These are phyloP conservation scores for Cichorium intybus DNA, from an alignment of 140 eudicot species.

Conservation along the genomic window DNA sequence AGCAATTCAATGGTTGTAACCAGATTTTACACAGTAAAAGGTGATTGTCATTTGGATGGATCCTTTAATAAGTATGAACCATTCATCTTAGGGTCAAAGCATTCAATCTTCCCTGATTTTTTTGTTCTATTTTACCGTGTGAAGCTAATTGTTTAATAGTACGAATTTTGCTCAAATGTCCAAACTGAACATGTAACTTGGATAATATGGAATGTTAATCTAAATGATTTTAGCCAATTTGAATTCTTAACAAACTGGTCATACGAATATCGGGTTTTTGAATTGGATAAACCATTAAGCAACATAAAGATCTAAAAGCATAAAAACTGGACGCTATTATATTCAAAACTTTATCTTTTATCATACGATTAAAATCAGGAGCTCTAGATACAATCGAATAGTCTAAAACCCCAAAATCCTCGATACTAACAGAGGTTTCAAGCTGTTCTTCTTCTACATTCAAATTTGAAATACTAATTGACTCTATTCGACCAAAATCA, in stretches of 20 bases:
- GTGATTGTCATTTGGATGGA: background rate
- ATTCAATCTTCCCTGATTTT: too few species aligned
- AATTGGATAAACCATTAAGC: too few species aligned
- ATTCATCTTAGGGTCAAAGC: too few species aligned
- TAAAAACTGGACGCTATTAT: background rate
- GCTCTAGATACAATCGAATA: slow-evolving; percentile 1
- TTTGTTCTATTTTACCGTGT: too few species aligned
- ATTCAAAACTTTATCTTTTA: background rate
- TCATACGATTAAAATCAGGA: slow-evolving; percentile 4
- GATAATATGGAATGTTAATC: too few species aligned
- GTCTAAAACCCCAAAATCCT: slow-evolving; percentile 7
- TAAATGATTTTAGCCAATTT: too few species aligned
- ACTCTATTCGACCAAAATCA: background rate
- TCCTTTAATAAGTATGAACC: too few species aligned
- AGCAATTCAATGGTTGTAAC: background rate
- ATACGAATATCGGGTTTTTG: background rate
- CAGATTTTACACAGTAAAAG: background rate
- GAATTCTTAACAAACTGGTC: too few species aligned
- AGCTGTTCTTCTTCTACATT: slow-evolving; percentile 8
- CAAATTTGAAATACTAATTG: background rate
- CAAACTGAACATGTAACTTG: too few species aligned
- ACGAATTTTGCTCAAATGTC: too few species aligned
- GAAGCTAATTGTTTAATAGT: too few species aligned
- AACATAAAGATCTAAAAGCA: background rate
- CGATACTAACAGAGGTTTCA: slow-evolving; percentile 13